A percentile compares a stretch with the other conserved stretches of the same genome.
Evolutionary conservation across 352 stramenopile genomes (phyloP).

Genomic region (Phytophthora pistaciae): DNA sequence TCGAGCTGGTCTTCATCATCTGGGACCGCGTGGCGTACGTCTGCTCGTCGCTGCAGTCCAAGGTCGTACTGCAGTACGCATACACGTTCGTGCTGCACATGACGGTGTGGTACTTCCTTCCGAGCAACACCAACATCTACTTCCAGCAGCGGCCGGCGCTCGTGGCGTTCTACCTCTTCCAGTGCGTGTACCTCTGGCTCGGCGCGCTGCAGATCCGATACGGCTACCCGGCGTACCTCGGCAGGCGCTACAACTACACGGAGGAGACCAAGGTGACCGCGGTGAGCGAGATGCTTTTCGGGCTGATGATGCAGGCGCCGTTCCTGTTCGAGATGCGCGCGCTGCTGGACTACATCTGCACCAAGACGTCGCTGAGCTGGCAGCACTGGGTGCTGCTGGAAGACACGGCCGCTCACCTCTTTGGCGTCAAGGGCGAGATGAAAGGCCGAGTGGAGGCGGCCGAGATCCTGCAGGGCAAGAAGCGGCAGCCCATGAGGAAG

Average conservation of each 20-base stretch:
- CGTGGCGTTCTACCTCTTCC: slow-evolving; percentile 84
- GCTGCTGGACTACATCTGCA: slow-evolving; percentile 89
- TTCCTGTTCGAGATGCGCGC: slow-evolving; percentile 92
- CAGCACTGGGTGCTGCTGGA: slow-evolving; percentile 86
- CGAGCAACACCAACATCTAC: slow-evolving; percentile 79
- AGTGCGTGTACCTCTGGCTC: slow-evolving; percentile 83
- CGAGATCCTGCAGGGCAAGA: slow-evolving; percentile 83
- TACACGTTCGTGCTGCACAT: slow-evolving; percentile 79
- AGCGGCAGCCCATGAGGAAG: slow-evolving; percentile 67
- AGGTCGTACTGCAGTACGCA: slow-evolving; percentile 82
- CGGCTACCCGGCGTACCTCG: slow-evolving; percentile 84
- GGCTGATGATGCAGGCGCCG: slow-evolving; percentile 79
- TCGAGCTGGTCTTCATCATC: slow-evolving; percentile 84
- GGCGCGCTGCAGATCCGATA: slow-evolving; percentile 87
- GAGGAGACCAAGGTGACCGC: slow-evolving; percentile 54
- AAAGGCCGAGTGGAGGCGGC: slow-evolving; percentile 67
- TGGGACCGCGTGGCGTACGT: slow-evolving; percentile 90
- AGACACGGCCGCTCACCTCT: slow-evolving; percentile 85
- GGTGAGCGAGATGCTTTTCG: slow-evolving; percentile 71
- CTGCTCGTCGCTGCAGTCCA: slow-evolving; percentile 73
- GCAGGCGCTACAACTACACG: slow-evolving; percentile 85
- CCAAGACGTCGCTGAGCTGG: slow-evolving; percentile 84
- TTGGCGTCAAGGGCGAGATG: slow-evolving; percentile 85
- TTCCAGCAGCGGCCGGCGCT: slow-evolving; percentile 78
- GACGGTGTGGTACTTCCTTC: slow-evolving; percentile 81